Base-by-base conservation (phyloP, 768 basidiomycete genomes). In the Pulveroboletus ravenelii region DNA sequence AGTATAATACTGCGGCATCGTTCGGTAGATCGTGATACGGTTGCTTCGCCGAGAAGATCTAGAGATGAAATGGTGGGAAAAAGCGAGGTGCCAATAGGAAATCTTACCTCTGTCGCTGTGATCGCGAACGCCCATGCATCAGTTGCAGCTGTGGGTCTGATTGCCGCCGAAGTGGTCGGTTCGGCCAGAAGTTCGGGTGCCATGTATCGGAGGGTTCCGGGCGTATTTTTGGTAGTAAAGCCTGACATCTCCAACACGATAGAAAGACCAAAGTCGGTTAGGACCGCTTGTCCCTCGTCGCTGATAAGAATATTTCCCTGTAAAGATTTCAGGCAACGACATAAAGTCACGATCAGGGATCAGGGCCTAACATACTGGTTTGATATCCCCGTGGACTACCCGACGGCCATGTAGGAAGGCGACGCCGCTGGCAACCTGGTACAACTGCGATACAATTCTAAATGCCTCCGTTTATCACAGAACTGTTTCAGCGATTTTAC, bases 251-350 rank as follows among this genome's bases (percentile, higher is more conserved):
- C 69, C n/a, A 73, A 47, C 13, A 73, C 62, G 29, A 65, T 61
- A 1, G 73, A 69, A 30, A 75, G 60, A 27, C 74, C 74, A 45
- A 74, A 75, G 48, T 74, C 73, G 6, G 71, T 53, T 35, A 74
- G 50, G 36, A 63, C 52, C 10, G 69, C 72, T 39, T 67, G 57
- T 18, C 58, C 57, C 8, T 47, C 42, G 42, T 74, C 68, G 43
- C 54, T 58, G 8, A 75, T 58, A 0, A 75, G 58, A 30, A 74
- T 59, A 38, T 74, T 75, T 12, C 62, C 60, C 74, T 74, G 48
- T 39, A 35, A 31, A 13, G 6, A 41, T 32, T 27, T n/a, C 37
- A 23, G 20, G 20, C 20, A 23, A 23, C 30, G 14, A 49, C 20
- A 29, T 41, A 14, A 39, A n/a, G 43, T 41, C 35, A 14, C 15